These are phyloP conservation scores for Trametes versicolor DNA, from an alignment of 1,284 basidiomycete species.

Conservation along the genomic window DNA sequence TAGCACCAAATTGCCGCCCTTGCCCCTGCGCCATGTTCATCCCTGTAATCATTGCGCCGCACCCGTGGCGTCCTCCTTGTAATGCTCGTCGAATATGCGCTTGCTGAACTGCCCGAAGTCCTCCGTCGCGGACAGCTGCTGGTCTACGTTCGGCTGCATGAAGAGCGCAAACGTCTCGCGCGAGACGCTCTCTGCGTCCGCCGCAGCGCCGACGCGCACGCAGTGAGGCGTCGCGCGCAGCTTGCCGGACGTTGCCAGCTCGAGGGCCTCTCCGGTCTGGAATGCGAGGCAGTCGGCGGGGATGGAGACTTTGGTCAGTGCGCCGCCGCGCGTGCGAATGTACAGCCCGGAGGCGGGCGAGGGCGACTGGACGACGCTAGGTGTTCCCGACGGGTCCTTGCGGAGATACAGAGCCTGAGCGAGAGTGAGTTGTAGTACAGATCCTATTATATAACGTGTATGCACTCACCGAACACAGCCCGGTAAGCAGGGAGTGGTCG, in stretches of 20 bases:
- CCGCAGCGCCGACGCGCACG: constrained; percentile 72
- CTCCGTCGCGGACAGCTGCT: constrained; percentile 70
- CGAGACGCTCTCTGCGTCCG: constrained; percentile 63
- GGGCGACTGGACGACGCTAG: constrained; percentile 68
- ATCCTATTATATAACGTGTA: too few relatives aligned
- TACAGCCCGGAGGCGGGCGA: constrained; percentile 85
- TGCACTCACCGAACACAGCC: constrained; percentile 79
- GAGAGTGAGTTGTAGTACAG: constrained; percentile 3
- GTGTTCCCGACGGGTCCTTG: constrained; percentile 50
- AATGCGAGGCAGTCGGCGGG: constrained; percentile 87
- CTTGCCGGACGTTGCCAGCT: constrained; percentile 81
- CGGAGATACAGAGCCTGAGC: constrained; percentile 82
- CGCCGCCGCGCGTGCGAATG: constrained; percentile 84
- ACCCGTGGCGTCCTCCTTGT: constrained; percentile 49
- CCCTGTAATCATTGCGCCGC: constrained; percentile 36
- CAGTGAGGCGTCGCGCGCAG: constrained; percentile 92
- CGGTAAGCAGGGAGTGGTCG: constrained; percentile 90
- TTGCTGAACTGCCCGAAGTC: constrained; percentile 93
- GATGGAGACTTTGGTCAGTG: constrained; percentile 84
- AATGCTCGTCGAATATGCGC: constrained; percentile 84
- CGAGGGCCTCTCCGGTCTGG: constrained; percentile 93
- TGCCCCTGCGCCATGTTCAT: constrained; percentile 15
- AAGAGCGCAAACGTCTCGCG: constrained; percentile 91
- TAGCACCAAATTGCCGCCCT: constrained; percentile 9
- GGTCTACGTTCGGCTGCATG: constrained; percentile 90